Base-by-base conservation (phyloP, 257 asterid species). In the Eucommia ulmoides region DNA sequence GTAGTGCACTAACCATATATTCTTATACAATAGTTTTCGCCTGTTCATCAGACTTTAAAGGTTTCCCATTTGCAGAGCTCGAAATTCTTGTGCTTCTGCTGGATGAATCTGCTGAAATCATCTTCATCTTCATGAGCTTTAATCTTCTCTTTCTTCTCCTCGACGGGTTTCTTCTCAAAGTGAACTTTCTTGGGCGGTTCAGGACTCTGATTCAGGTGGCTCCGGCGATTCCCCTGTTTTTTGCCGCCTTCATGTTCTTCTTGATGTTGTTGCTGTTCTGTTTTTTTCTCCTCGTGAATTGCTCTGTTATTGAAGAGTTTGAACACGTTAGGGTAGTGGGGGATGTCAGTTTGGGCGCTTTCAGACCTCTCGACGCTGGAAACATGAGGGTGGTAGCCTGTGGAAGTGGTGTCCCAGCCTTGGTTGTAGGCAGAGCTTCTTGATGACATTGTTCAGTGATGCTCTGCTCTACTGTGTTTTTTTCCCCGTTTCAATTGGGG, bases 151-250 rank as follows among this genome's bases (percentile, higher is more conserved):
- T 52, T 63, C 33, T 42, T 49, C 3, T 60, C 24, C 24, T 66
- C 74, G 20, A 53, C 44, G 15, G 11, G 1, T 53, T 47, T 54
- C 48, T 54, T 58, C 2, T 45, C 35, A 16, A 72, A 76, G 20
- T 72, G 81, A 25, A 80, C 87, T 54, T 74, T 83, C 79, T 72
- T 76, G 50, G 50, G 54, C 18, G 3, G 25, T 60, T 70, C 75
- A 0, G 71, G 67, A 11, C 41, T 64, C 17, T 48, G 65, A 41
- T 70, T 56, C 52, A 66, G 33, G 6, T 71, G n/a, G n/a, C n/a
- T n/a, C n/a, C n/a, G n/a, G n/a, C n/a, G n/a, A n/a, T n/a, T n/a
- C n/a, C n/a, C 72, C 4, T 20, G 60, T 50, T 70, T 50, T 59
- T 15, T 14, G 45, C 22, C 54, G 9, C 24, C 50, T 0, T 49